phyloP scores from a whole-genome alignment of 2,329 filamentous ascomycete species.

The Myriosclerotinia scirpicola region DNA sequence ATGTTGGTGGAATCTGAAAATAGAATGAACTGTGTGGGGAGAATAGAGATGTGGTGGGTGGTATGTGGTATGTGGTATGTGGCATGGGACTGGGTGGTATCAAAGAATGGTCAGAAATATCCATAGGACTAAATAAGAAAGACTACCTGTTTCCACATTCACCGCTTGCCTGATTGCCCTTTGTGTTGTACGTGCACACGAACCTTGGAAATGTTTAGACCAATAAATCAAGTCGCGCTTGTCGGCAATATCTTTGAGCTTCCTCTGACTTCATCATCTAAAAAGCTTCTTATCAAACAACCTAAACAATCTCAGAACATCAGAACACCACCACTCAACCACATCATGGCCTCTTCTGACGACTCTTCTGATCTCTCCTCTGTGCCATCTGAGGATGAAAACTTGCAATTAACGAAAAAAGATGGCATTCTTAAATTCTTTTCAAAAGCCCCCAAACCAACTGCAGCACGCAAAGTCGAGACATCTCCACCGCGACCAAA shows the following conservation, averaged over 20 bases:
- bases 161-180: constrained; percentile 16
- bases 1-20: constrained; percentile 8
- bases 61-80: constrained; percentile 6
- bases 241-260: constrained; percentile 31
- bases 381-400: constrained; percentile 56
- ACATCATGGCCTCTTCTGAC: constrained; percentile 49
- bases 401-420: constrained; percentile 52
- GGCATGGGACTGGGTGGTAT: constrained; percentile 11
- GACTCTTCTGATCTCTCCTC: constrained; percentile 64
- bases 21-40: constrained; percentile 15
- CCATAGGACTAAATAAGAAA: constrained; percentile 22
- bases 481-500: constrained; percentile 68
- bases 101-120: constrained; percentile 24
- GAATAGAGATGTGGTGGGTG: not conserved
- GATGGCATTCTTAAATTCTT: constrained; percentile 68
- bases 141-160: constrained; percentile 15
- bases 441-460: constrained; percentile 51
- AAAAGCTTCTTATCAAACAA: constrained; percentile 24
- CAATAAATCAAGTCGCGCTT: constrained; percentile 30
- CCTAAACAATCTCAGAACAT: not conserved
- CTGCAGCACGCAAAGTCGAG: constrained; percentile 53
- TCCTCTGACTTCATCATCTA: constrained; percentile 30
- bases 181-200: constrained; percentile 27
- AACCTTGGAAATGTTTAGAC: constrained; percentile 21
- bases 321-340: constrained; percentile 26